Evolutionary conservation across 768 basidiomycete species (phyloP).

Genomic region (Kwoniella bestiolae): DNA sequence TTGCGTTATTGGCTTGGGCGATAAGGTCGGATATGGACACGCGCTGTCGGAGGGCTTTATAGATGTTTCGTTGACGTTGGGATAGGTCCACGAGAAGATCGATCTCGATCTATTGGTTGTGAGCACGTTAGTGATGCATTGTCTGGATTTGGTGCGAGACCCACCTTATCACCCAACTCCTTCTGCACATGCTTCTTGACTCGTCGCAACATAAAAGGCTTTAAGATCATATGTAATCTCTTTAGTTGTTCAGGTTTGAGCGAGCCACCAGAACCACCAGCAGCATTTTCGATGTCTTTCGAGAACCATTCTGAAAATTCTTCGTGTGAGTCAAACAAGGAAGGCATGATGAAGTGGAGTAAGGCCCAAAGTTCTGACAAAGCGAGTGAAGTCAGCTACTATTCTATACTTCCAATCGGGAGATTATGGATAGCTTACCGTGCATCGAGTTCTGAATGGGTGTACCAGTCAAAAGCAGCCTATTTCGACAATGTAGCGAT

Average conservation of each 20-base stretch:
- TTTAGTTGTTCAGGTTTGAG: constrained; percentile 94
- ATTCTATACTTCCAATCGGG: background rate
- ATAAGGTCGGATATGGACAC: constrained; percentile 93
- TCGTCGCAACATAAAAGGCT: constrained; percentile 97
- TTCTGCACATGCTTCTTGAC: constrained; percentile 99
- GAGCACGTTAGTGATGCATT: background rate
- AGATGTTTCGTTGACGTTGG: constrained; percentile 86
- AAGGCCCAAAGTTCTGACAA: constrained; percentile 90
- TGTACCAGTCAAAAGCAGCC: constrained; percentile 91
- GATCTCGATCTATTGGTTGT: constrained; percentile 76
- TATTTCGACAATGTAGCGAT: constrained; percentile 92
- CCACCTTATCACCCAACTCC: constrained; percentile 95
- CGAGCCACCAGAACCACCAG: constrained; percentile 81
- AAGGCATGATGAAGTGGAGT: constrained; percentile 99
- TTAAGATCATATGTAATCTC: constrained; percentile 96
- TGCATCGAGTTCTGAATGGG: constrained; percentile 99
- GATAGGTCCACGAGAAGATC: constrained; percentile 94
- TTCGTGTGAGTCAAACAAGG: constrained; percentile 96
- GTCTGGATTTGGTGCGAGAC: constrained; percentile 10
- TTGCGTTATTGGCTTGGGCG: constrained; percentile 84
- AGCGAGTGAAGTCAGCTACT: constrained; percentile 6
- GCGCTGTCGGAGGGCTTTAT: constrained; percentile 85
- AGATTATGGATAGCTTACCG: constrained; percentile 64
- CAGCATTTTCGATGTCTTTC: constrained; percentile 96
- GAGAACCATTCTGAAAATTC: constrained; percentile 99